A percentile compares a stretch with the other conserved stretches of the same genome.
phyloP scores from a whole-genome alignment of 2,329 filamentous ascomycete species.

The Fusarium drepaniforme region DNA sequence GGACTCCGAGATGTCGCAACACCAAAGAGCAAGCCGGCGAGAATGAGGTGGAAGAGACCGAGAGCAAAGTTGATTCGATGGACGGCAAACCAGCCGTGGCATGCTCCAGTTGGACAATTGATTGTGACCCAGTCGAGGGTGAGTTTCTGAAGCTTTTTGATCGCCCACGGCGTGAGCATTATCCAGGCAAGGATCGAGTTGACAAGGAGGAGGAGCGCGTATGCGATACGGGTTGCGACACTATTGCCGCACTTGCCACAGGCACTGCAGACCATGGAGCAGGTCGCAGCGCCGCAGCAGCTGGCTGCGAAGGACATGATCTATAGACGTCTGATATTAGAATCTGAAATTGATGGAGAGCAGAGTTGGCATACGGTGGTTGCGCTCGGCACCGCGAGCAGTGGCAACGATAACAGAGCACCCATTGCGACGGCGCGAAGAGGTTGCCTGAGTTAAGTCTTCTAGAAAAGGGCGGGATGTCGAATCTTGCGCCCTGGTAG shows the following conservation, averaged over 20 bases:
- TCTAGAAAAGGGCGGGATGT: not conserved
- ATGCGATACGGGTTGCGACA: constrained; percentile 96
- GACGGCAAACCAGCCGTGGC: constrained; percentile 95
- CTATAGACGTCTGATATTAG: constrained; percentile 58
- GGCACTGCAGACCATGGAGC: constrained; percentile 93
- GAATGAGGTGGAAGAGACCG: constrained; percentile 90
- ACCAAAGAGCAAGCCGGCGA: constrained; percentile 87
- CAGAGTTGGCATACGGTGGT: constrained; percentile 76
- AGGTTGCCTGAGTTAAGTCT: constrained; percentile 1
- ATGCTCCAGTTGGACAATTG: constrained; percentile 89
- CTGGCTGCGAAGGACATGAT: constrained; percentile 84
- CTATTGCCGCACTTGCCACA: constrained; percentile 98
- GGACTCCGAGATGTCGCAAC: constrained; percentile 89
- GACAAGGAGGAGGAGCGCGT: constrained; percentile 92
- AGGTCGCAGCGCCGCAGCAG: constrained; percentile 96
- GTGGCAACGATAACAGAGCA: constrained; percentile 87
- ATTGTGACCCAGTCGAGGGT: constrained; percentile 97
- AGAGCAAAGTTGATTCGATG: constrained; percentile 98
- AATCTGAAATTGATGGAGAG: not conserved
- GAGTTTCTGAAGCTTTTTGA: constrained; percentile 92
- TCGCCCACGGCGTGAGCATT: constrained; percentile 98
- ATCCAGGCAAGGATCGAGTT: constrained; percentile 99
- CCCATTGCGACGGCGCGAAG: constrained; percentile 73
- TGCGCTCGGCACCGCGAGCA: constrained; percentile 88
- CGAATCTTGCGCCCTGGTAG: not conserved